These are phyloP conservation scores for Mycena rebaudengoi DNA, from an alignment of 768 basidiomycete species.

Conservation along the genomic window DNA sequence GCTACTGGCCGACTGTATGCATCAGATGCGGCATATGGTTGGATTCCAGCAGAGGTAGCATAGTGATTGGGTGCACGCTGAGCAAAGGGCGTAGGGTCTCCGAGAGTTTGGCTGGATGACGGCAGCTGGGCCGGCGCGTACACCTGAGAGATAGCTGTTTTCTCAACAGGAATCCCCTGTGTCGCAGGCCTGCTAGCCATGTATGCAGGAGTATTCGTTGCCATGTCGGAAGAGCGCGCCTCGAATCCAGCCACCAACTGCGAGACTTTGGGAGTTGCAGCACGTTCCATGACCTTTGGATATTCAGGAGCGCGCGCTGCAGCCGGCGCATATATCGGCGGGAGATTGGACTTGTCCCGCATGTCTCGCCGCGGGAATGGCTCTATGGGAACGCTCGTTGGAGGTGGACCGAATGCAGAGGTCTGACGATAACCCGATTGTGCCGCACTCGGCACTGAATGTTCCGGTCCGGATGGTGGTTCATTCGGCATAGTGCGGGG, in stretches of 20 bases:
- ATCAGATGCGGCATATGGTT: neutral
- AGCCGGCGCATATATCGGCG: slow-evolving; percentile 22
- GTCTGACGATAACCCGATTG: slow-evolving; percentile 2
- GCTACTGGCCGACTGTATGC: neutral
- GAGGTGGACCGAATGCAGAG: neutral
- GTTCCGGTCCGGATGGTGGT: neutral
- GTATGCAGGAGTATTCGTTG: neutral
- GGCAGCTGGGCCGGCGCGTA: slow-evolving; percentile 6
- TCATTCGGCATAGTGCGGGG: too few species aligned
- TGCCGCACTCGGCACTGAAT: neutral
- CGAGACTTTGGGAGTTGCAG: slow-evolving; percentile 20
- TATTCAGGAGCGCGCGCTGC: neutral
- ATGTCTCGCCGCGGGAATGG: slow-evolving; percentile 7
- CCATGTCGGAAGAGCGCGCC: slow-evolving; percentile 20
- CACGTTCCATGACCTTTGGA: slow-evolving; percentile 1
- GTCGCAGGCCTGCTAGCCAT: neutral
- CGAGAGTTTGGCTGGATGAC: neutral
- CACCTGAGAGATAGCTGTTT: slow-evolving; percentile 2
- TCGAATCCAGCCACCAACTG: slow-evolving; percentile 25
- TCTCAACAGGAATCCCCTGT: slow-evolving; percentile 3
- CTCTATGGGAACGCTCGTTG: slow-evolving; percentile 11
- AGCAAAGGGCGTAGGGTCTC: neutral
- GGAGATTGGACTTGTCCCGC: slow-evolving; percentile 12
- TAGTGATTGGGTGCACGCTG: neutral
- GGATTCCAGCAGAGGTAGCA: neutral